These are phyloP conservation scores for Pistacia integerrima DNA, from an alignment of 345 rosid genomes.

Conservation along the genomic window DNA sequence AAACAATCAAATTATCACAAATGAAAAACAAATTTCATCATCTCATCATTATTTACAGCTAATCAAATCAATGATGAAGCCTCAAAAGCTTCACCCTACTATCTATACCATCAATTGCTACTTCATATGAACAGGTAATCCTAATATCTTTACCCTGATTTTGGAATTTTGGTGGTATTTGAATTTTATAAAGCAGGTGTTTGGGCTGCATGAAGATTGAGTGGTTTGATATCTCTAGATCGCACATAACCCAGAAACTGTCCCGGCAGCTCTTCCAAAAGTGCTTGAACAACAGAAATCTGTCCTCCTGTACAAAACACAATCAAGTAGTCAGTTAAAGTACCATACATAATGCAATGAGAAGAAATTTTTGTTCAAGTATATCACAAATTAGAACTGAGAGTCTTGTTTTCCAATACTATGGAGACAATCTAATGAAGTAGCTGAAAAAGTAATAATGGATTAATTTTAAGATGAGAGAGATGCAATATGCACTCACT, in stretches of 20 bases:
- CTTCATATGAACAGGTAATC: not conserved
- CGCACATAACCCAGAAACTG: slow-evolving; percentile 79
- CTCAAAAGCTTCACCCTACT: no score
- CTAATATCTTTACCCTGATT: not conserved
- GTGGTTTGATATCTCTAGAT: slow-evolving; percentile 58
- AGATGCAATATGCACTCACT: slow-evolving; percentile 43
- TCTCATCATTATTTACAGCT: no score
- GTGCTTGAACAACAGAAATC: slow-evolving; percentile 71
- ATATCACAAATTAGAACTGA: no score
- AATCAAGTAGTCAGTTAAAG: not conserved
- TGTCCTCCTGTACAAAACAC: slow-evolving; percentile 50
- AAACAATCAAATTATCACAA: no score
- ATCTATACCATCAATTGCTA: not conserved
- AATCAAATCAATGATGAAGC: no score
- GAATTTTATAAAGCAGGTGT: slow-evolving; percentile 4
- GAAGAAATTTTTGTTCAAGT: not conserved
- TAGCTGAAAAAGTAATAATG: no score
- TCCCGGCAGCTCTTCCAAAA: slow-evolving; percentile 82
- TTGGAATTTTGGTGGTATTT: no score
- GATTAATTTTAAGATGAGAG: not conserved
- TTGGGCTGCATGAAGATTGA: not conserved
- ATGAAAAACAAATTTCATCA: no score
- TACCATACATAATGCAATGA: not conserved
- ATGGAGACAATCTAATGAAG: no score
- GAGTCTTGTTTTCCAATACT: no score